These are phyloP conservation scores for Geosmithia flava DNA, from an alignment of 2,329 filamentous ascomycete species.

Conservation along the genomic window DNA sequence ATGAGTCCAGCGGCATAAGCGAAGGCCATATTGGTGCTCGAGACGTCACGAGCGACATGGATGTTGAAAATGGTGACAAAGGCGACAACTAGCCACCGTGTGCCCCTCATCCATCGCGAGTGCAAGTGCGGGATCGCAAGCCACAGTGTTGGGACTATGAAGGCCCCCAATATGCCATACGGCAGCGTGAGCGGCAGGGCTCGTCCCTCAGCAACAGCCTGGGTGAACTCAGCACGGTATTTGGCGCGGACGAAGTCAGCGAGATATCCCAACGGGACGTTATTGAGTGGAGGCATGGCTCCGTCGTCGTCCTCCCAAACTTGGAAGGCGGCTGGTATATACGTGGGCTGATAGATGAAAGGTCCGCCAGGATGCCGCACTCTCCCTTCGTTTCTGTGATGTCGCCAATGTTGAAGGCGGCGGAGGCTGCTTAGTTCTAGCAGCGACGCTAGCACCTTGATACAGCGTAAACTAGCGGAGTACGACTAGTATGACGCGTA, in stretches of 20 bases:
- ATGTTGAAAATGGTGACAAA: slow-evolving; percentile 29
- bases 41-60: slow-evolving; percentile 25
- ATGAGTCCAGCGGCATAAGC: slow-evolving; percentile 39
- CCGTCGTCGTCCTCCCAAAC: neutral
- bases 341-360: neutral
- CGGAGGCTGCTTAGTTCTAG: neutral
- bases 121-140: slow-evolving; percentile 41
- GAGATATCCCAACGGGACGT: slow-evolving; percentile 4
- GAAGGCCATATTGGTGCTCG: slow-evolving; percentile 37
- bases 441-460: too few species aligned
- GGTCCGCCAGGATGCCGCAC: neutral
- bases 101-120: slow-evolving; percentile 34
- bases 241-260: slow-evolving; percentile 13
- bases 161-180: slow-evolving; percentile 31
- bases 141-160: slow-evolving; percentile 39
- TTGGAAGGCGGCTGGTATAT: neutral
- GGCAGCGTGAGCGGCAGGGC: slow-evolving; percentile 39
- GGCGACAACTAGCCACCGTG: slow-evolving; percentile 34
- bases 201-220: slow-evolving; percentile 21
- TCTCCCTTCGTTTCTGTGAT: neutral
- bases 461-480: too few species aligned
- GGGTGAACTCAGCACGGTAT: slow-evolving; percentile 24
- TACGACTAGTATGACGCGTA: too few species aligned
- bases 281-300: neutral
- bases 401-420: neutral